Base-by-base conservation (phyloP, 805 yeast species). In the Kazachstania psychrophila region DNA sequence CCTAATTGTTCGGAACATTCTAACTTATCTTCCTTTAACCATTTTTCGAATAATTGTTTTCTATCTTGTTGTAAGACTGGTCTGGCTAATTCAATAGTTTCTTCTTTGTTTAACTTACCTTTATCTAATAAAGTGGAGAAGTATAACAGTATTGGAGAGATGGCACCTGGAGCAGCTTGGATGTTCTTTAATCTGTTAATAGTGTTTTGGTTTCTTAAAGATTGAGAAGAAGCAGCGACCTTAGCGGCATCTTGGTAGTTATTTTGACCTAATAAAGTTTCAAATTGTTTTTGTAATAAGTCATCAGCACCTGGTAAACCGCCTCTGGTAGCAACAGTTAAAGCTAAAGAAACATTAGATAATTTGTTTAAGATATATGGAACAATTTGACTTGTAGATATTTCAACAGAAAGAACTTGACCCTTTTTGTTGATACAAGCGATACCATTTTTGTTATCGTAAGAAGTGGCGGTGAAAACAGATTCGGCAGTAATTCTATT, bases 221-320 rank as follows among this genome's bases (percentile, higher is more conserved):
- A 86, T 38, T 85, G 86, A 12, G 95, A 84, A 26, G 95, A 79
- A 11, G 97, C 97, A 26, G 98, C 98, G 41, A 89, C 84, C 65
- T 86, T 86, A 34, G 97, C 98, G 37, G 98, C 98, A 51, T 79
- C 79, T 39, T 77, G 70, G 56, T 87, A 92, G 59, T 87, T 92
- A 49, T 96, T 96, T 49, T 77, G 77, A 46, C 76, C 73, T 52
- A 92, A 70, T 51, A 79, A 72, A 58, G 78, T 77, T 54, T 87
- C 94, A 66, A 92, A 92, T 64, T 89, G 97, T 64, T 87, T 95
- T 41, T 72, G 66, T 63, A 92, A 88, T 45, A 92, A 70, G 52
- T 77, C 79, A 60, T 92, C 99, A 33, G 97, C 98, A 47, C 99
- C 99, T 29, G 95, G 92, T 54, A 92, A 75, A 2, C 95, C 95